Conservation (phyloP, 345 rosid species). For the Turritis glabra region DNA sequence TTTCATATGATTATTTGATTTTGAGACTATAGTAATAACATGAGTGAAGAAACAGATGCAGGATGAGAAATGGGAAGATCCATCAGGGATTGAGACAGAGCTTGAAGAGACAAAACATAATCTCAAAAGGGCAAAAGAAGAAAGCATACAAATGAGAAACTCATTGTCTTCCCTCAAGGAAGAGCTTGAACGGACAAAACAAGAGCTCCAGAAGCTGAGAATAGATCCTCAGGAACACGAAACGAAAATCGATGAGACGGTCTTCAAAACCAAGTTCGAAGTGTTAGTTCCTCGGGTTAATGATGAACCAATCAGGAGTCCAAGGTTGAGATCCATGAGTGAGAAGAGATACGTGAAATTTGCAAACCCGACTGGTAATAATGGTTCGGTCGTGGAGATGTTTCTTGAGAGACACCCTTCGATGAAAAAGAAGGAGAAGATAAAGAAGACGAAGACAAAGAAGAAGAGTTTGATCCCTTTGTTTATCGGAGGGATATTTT, state of each 20-base stretch:
- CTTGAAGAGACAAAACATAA: constrained; percentile 74
- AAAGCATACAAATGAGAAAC: constrained; percentile 57
- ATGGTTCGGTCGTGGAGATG: constrained; percentile 39
- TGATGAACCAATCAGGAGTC: constrained; percentile 20
- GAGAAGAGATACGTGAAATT: constrained; percentile 70
- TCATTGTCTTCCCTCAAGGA: constrained; percentile 57
- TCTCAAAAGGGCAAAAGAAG: constrained; percentile 70
- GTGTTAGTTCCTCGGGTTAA: constrained; percentile 30
- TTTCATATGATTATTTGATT: not conserved
- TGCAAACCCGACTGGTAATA: constrained; percentile 49
- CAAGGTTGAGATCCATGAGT: constrained; percentile 37
- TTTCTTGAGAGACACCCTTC: constrained; percentile 71
- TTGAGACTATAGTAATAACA: not conserved
- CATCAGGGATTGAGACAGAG: constrained; percentile 40
- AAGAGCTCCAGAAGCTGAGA: constrained; percentile 59
- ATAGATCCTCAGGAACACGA: constrained; percentile 29
- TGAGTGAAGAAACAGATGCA: constrained; percentile 43
- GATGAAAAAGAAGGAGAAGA: constrained; percentile 41
- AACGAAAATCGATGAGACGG: constrained; percentile 25
- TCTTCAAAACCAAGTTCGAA: constrained; percentile 43
- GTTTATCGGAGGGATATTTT: constrained; percentile 67
- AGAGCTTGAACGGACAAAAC: constrained; percentile 78
- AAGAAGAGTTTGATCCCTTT: constrained; percentile 70
- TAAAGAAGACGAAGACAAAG: constrained; percentile 43
- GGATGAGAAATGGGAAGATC: constrained; percentile 26